Evolutionary conservation across 179 eudicot species (phyloP), one percentile per base, ranked within the genome.

Genomic region (Actinidia arguta): DNA sequence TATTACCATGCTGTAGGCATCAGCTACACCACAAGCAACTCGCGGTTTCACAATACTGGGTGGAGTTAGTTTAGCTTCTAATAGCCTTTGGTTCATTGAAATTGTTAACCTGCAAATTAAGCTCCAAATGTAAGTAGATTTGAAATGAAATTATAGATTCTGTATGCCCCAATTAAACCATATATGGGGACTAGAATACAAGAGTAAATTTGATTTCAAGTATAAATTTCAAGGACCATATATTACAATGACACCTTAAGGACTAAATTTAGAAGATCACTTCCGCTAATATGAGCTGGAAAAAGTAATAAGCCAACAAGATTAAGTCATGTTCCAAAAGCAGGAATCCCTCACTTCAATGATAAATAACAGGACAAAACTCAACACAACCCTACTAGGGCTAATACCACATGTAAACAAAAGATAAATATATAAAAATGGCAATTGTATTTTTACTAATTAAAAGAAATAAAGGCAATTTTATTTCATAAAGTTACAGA

Each of bases 1-100:
- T 25, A 78, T 86, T 90, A 96, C 98, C 99, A 95, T 96, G 82
- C 94, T 94, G 88, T 96, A 98, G 78, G 98, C 93, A 90, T 93
- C 90, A 84, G 95, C 86, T 47, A 96, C 96, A 69, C 99, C 99
- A 86, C 98, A 96, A 31, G 98, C 99, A 87, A 95, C 97, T 93
- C 93, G 99, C 83, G 99, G 95, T 84, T 96, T 96, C 86, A 96
- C 99, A 50, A 96, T 94, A 85, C 87, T 89, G 47, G 99, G 98
- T 68, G 86, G 88, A 66, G 93, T 88, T 78, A 96, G 82, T 80
- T 89, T 87, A 51, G 96, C 95, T 56, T 92, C 94, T 52, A 81
- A 86, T 54, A 96, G 88, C 83, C 84, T 87, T 82, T 82, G 89
- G 88, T 69, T 87, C 93, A 70, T 86, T 63, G 85, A 94, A 95